Conservation (phyloP, 179 eudicot genomes). For the Patellifolia procumbens region DNA sequence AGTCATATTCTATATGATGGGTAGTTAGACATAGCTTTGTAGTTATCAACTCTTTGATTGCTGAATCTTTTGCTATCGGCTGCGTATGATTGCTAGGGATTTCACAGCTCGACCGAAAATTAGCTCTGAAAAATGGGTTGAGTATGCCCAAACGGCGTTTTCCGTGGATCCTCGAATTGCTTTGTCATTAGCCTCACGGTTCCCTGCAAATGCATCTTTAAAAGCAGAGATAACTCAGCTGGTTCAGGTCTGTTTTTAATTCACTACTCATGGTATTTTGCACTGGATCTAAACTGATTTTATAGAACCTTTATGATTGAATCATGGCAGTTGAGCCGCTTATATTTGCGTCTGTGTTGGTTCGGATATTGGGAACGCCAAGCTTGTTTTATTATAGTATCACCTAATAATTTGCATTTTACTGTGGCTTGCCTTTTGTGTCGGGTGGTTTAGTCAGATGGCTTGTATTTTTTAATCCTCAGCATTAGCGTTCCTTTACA, state of each 20-base stretch:
- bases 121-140: conserved; percentile 91
- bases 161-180: conserved; percentile 95
- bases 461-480: too few relatives aligned
- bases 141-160: conserved; percentile 89
- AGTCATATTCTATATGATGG: neutral
- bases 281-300: neutral
- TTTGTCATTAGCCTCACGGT: conserved; percentile 77
- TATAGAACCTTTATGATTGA: neutral
- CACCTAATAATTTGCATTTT: neutral
- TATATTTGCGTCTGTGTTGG: neutral
- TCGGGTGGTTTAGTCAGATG: neutral
- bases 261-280: conserved; percentile 19
- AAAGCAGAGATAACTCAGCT: conserved; percentile 87
- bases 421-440: neutral
- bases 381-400: neutral
- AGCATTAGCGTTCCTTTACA: neutral
- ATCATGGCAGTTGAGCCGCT: neutral
- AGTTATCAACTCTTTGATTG: conserved; percentile 5
- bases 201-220: conserved; percentile 71
- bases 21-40: neutral
- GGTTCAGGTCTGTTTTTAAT: conserved; percentile 68
- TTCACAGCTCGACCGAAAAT: conserved; percentile 66
- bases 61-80: conserved; percentile 20
- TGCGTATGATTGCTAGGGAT: conserved; percentile 56
- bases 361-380: neutral